A percentile compares a stretch with the other conserved stretches of the same genome.
Conservation (phyloP, 1,284 basidiomycete species). For the Coniferiporia sulphurascens region DNA sequence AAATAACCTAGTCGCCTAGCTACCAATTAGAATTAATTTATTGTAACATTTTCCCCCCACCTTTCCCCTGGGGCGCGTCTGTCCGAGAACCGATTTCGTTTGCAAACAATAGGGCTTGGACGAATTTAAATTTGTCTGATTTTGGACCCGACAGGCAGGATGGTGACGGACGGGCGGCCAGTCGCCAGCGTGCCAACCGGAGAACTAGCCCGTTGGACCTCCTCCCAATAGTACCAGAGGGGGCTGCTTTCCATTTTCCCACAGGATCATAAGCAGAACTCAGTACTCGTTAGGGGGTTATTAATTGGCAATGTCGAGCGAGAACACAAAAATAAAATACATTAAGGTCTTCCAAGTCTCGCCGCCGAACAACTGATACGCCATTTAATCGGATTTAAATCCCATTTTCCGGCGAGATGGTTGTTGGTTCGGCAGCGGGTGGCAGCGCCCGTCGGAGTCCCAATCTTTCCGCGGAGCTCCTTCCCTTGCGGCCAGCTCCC, state of each 20-base stretch:
- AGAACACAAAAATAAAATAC: too few relatives aligned
- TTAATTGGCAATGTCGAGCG: too few relatives aligned
- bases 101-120: neutral
- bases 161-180: too few relatives aligned
- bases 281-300: too few relatives aligned
- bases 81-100: neutral
- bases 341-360: too few relatives aligned
- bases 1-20: constrained; percentile 24
- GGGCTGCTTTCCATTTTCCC: too few relatives aligned
- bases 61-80: neutral
- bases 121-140: constrained; percentile 11
- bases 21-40: constrained; percentile 39
- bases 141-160: neutral
- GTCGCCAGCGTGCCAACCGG: too few relatives aligned
- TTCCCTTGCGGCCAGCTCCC: neutral
- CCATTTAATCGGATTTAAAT: constrained; percentile 2
- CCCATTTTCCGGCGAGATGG: neutral
- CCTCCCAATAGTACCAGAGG: too few relatives aligned
- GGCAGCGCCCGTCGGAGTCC: neutral
- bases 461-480: constrained; percentile 7
- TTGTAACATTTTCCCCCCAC: constrained; percentile 22
- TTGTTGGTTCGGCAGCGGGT: too few relatives aligned
- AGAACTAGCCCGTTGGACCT: too few relatives aligned
- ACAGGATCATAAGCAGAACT: too few relatives aligned
- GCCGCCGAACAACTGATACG: neutral